Base-by-base conservation (phyloP, 2,329 filamentous ascomycete genomes). In the Balansia obtecta region DNA sequence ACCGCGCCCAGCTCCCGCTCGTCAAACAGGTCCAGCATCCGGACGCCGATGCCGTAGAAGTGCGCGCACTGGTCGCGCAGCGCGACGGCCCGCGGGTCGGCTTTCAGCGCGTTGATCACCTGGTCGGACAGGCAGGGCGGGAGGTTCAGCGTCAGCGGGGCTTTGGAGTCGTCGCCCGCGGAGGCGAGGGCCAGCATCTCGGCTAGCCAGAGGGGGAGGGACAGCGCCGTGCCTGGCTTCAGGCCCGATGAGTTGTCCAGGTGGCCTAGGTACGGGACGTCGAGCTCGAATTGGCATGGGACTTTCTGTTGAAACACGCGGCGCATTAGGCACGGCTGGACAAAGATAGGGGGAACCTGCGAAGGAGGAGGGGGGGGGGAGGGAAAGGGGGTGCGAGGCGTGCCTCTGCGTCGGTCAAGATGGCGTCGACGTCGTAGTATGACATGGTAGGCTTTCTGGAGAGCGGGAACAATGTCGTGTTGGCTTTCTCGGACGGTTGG, bases 261-360 rank as follows among this genome's bases (percentile, higher is more conserved):
- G 65, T 95, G 88, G 57, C 90, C 90, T 44, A 97, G 79, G 51
- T 86, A 83, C 18, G 89, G 85, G 33, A 95, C 83, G 53, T 91
- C 86, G 61, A 96, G 79, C 63, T 95, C 86, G 69, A 97, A 96
- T 48, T 86, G 94, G 72, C 90, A 95, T 40, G 93, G 91, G 33
- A 96, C 80, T 86, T 96, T 97, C 83, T 95, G 58, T 2, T 16
- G 45, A 1, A 18, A 32, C 33, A 27, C 27, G 27, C 20, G 27
- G 8, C 8, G 27, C 27, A 7, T 27, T 48, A 32, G 16, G 16
- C 13, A 16, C 16, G 12, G 42, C 41, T 37, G 16, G 37, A 30
- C 11, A 44, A 10, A 22, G 11, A 33, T 6, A 40, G 27, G n/a
- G 45, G 27, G n/a, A 44, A 27, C n/a, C n/a, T 8, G 27, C 7